phyloP scores from a whole-genome alignment of 2,329 filamentous ascomycete species.

The Neonectria ditissima region DNA sequence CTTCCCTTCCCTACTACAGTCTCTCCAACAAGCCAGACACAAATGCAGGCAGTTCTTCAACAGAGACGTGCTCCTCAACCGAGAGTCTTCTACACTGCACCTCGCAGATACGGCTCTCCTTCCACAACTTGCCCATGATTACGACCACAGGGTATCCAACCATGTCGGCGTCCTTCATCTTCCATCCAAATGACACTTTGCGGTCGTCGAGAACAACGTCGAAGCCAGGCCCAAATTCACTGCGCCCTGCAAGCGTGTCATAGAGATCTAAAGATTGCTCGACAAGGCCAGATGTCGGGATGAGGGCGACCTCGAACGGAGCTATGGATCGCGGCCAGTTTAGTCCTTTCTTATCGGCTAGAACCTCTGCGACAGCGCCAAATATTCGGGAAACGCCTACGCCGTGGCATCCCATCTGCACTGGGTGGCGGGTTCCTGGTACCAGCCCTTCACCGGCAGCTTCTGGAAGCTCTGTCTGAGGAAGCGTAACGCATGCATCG shows the following conservation, averaged over 20 bases:
- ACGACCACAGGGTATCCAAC: conserved; percentile 89
- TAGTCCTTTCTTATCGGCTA: conserved; percentile 78
- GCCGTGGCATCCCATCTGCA: conserved; percentile 97
- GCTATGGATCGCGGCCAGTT: conserved; percentile 91
- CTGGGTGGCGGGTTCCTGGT: conserved; percentile 57
- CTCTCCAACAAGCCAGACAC: conserved; percentile 60
- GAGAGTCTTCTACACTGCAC: conserved; percentile 81
- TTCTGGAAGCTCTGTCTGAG: conserved; percentile 36
- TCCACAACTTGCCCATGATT: conserved; percentile 80
- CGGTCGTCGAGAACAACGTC: conserved; percentile 84
- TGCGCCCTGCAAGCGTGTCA: conserved; percentile 62
- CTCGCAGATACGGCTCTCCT: conserved; percentile 70
- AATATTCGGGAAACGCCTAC: conserved; percentile 94
- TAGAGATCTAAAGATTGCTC: conserved; percentile 70
- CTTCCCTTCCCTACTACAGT: conserved; percentile 54
- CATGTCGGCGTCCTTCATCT: conserved; percentile 88
- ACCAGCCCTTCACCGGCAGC: conserved; percentile 24
- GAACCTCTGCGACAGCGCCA: conserved; percentile 82
- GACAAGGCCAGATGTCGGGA: conserved; percentile 63
- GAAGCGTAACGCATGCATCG: conserved; percentile 67
- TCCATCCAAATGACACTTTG: conserved; percentile 78
- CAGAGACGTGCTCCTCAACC: conserved; percentile 68
- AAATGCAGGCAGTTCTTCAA: conserved; percentile 58
- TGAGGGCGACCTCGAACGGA: conserved; percentile 81
- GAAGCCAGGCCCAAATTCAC: conserved; percentile 47